Evolutionary conservation across 2,329 filamentous ascomycete species (phyloP).

Genomic region (Ceratocystis colombiana): DNA sequence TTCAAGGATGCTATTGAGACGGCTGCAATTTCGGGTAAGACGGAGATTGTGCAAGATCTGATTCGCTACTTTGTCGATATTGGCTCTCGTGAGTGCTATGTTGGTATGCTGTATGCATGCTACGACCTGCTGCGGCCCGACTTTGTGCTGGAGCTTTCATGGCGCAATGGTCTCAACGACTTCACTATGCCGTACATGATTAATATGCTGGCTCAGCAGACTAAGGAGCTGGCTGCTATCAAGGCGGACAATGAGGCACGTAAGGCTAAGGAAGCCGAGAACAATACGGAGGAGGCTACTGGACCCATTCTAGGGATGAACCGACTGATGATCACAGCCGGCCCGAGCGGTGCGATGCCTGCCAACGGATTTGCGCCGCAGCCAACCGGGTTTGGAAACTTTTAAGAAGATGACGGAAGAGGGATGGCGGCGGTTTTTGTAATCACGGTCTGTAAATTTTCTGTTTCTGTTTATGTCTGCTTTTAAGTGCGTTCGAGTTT

Average conservation of each 20-base stretch:
- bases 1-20: constrained; percentile 99
- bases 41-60: constrained; percentile 88
- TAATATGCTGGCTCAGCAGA: constrained; percentile 89
- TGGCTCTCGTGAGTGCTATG: constrained; percentile 96
- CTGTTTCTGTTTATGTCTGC: constrained; percentile 16
- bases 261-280: constrained; percentile 61
- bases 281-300: constrained; percentile 81
- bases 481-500: no score
- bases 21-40: constrained; percentile 79
- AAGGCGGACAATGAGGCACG: constrained; percentile 96
- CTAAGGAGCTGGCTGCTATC: constrained; percentile 68
- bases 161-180: constrained; percentile 87
- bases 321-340: constrained; percentile 91
- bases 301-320: constrained; percentile 83
- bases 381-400: constrained; percentile 65
- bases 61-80: constrained; percentile 98
- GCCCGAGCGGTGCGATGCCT: constrained; percentile 54
- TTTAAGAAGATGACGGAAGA: constrained; percentile 29
- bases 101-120: constrained; percentile 98
- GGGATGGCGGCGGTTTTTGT: constrained; percentile 15
- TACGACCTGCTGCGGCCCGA: constrained; percentile 94
- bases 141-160: constrained; percentile 88
- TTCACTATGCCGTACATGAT: constrained; percentile 99
- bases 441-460: constrained; percentile 19
- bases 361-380: constrained; percentile 85